Base-by-base conservation (phyloP, 1,139 yeast species). In the Magnusiomyces fungicola region DNA sequence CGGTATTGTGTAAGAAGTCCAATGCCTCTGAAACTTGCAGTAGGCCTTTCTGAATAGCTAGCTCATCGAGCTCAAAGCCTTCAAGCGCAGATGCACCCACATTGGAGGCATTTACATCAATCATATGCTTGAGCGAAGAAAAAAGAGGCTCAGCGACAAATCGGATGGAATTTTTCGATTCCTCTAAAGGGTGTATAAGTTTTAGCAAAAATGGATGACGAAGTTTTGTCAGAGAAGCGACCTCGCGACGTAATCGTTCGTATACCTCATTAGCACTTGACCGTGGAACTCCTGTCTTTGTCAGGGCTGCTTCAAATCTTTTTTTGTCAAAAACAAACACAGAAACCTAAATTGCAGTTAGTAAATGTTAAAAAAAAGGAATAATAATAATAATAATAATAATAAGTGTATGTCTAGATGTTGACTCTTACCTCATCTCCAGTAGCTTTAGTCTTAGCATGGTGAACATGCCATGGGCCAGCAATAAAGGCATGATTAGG, bases 311-410 rank as follows among this genome's bases (percentile, higher is more conserved):
- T 58, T 85, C 92, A 57, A 86, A 79, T 54, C 80, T 80, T 61
- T 83, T 78, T 69, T 90, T 92, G 64, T 87, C 96, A 61, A 90
- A 87, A 33, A 86, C 82, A 67, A 92, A 89, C 19, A 92, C 94
- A 6, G 96, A 84, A 1, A 81, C 95, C 50, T 70, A 45, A 29
- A 22, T 34, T n/a, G 61, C 49, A 30, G n/a, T 18, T 18, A 18
- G 38, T 18, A 32, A 29, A 39, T n/a, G 27, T 34, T 19, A 14
- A 24, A 16, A 41, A 30, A 45, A 43, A 25, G 18, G 25, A 39
- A 33, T 19, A 5, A 24, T 27, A 7, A 38, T 21, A 12, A n/a
- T n/a, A n/a, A n/a, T n/a, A n/a, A n/a, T n/a, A n/a, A n/a, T n/a
- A n/a, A n/a, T n/a, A n/a, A n/a, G n/a, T n/a, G n/a, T n/a, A n/a